A percentile compares a stretch with the other conserved stretches of the same genome.
Conservation (phyloP, 371 early-diverging fungal genomes). For the Nematocida sp. region DNA sequence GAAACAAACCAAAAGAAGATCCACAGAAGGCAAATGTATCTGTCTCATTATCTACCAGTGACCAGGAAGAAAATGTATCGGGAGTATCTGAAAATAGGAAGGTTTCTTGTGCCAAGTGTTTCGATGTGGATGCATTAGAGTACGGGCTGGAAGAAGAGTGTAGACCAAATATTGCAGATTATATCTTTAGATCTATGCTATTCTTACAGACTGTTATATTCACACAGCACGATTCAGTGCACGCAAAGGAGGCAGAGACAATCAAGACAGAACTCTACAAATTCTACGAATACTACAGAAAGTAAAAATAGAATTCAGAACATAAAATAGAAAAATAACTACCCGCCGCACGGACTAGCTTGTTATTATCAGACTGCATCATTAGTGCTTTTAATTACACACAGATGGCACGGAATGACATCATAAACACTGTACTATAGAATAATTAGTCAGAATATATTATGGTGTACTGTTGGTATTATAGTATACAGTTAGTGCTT, state of each 20-base stretch:
- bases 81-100: neutral
- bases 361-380: no score
- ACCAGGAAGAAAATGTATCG: no score
- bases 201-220: constrained; percentile 55
- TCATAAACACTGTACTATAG: no score
- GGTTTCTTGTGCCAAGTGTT: constrained; percentile 37
- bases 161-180: constrained; percentile 41
- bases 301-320: constrained; percentile 16
- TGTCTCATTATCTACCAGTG: no score
- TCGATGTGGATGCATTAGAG: constrained; percentile 34
- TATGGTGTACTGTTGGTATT: no score
- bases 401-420: no score
- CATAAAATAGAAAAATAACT: no score
- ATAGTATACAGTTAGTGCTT: no score
- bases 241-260: constrained; percentile 31
- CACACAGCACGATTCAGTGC: neutral
- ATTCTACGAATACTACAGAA: constrained; percentile 58
- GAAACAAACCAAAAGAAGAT: neutral
- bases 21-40: no score
- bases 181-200: constrained; percentile 51
- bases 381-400: no score
- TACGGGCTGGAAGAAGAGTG: constrained; percentile 20
- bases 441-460: no score
- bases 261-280: constrained; percentile 50
- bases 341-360: no score